A percentile compares a stretch with the other conserved stretches of the same genome.
phyloP scores from a whole-genome alignment of 2,329 filamentous ascomycete species.

The Aschersonia sp. region DNA sequence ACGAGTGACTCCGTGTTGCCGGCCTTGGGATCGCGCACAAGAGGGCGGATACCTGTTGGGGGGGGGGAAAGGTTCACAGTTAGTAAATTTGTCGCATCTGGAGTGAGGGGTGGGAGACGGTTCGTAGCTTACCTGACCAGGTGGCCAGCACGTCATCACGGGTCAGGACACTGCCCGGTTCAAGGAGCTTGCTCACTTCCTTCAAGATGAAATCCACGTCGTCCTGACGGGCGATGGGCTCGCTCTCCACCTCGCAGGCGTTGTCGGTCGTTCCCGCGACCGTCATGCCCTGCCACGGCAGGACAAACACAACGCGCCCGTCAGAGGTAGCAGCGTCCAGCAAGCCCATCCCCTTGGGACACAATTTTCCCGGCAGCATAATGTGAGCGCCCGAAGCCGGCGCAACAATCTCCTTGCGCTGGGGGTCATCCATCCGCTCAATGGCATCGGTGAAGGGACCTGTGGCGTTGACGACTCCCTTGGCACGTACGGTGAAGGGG shows the following conservation, averaged over 20 bases:
- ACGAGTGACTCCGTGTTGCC: constrained; percentile 73
- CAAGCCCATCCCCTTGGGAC: constrained; percentile 66
- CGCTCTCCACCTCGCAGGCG: constrained; percentile 49
- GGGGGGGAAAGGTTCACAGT: not conserved
- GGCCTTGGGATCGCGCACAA: constrained; percentile 68
- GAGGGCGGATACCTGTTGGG: constrained; percentile 48
- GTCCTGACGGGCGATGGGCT: constrained; percentile 59
- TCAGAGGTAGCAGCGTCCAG: constrained; percentile 72
- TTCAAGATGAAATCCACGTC: constrained; percentile 73
- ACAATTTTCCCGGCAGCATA: constrained; percentile 65
- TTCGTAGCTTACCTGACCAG: constrained; percentile 49
- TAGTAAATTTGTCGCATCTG: not conserved
- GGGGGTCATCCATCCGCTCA: constrained; percentile 64
- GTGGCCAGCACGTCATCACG: constrained; percentile 65
- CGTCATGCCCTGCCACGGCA: constrained; percentile 77
- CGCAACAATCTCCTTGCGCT: constrained; percentile 56
- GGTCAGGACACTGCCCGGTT: constrained; percentile 60
- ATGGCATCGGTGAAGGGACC: constrained; percentile 71
- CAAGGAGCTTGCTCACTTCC: constrained; percentile 62
- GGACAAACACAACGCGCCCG: constrained; percentile 76
- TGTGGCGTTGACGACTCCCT: constrained; percentile 72
- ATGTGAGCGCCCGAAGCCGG: constrained; percentile 74
- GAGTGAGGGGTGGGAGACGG: not conserved
- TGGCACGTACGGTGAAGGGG: constrained; percentile 56
- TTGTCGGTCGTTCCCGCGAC: constrained; percentile 74